Conservation (phyloP, 495 filamentous ascomycete genomes). For the Penicillium coffeae region DNA sequence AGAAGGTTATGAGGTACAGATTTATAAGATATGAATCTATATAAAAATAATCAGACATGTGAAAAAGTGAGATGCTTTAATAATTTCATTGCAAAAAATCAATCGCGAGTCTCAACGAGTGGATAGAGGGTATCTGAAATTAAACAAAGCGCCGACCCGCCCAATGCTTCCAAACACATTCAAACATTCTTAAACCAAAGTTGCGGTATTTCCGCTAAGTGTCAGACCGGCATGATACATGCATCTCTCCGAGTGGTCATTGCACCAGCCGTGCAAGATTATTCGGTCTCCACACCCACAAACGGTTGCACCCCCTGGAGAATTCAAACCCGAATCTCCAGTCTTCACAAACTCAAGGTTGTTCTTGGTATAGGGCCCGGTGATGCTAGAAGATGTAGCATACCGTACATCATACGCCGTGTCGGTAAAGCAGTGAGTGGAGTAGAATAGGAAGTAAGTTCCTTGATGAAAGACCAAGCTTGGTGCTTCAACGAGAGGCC, state of each 20-base stretch:
- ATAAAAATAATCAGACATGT: no score
- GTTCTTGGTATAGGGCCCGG: conserved; percentile 45
- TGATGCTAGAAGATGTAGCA: conserved; percentile 43
- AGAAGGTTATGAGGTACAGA: no score
- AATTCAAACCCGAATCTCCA: conserved; percentile 36
- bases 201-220: conserved; percentile 24
- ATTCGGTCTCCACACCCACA: conserved; percentile 42
- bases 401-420: conserved; percentile 53
- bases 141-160: not conserved
- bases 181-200: conserved; percentile 14
- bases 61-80: no score
- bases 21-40: no score
- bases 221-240: conserved; percentile 28
- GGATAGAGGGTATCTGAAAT: not conserved
- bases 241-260: conserved; percentile 26
- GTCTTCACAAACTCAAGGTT: conserved; percentile 35
- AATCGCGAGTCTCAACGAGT: not conserved
- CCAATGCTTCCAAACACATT: not conserved
- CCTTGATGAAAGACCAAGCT: conserved; percentile 42
- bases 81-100: not conserved
- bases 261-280: conserved; percentile 51
- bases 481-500: conserved; percentile 61
- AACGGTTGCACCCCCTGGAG: conserved; percentile 52
- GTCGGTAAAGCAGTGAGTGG: conserved; percentile 52
- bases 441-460: conserved; percentile 60